Evolutionary conservation across 1,139 yeast species (phyloP).

Genomic region (Sugiyamaella novakii): DNA sequence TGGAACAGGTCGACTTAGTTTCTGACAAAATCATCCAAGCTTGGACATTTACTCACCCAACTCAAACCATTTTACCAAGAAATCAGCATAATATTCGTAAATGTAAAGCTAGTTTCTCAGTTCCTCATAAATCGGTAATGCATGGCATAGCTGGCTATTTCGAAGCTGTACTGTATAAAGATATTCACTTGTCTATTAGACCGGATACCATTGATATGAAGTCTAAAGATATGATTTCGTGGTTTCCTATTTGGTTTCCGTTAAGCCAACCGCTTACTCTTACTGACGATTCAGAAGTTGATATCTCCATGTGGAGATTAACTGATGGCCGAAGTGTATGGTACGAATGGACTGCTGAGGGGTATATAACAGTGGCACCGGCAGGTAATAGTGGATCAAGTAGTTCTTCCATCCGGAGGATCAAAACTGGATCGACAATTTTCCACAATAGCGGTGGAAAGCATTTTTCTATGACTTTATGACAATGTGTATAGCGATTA

Average conservation of each 20-base stretch:
- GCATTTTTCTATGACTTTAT: slow-evolving; percentile 31
- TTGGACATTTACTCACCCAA: slow-evolving; percentile 40
- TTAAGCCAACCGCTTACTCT: slow-evolving; percentile 53
- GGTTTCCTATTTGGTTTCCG: slow-evolving; percentile 82
- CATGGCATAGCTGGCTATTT: slow-evolving; percentile 82
- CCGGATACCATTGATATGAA: slow-evolving; percentile 49
- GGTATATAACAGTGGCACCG: slow-evolving; percentile 38
- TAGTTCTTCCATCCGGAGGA: slow-evolving; percentile 26
- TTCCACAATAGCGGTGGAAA: slow-evolving; percentile 36
- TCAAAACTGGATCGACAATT: slow-evolving; percentile 32
- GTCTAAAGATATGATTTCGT: slow-evolving; percentile 61
- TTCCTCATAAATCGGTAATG: slow-evolving; percentile 52
- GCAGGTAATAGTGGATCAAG: slow-evolving; percentile 2
- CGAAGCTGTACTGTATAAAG: slow-evolving; percentile 63
- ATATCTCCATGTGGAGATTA: slow-evolving; percentile 52
- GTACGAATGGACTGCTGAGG: slow-evolving; percentile 74
- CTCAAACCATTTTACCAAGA: slow-evolving; percentile 18
- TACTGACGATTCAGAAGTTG: slow-evolving; percentile 56
- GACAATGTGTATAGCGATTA: background rate
- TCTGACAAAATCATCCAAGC: slow-evolving; percentile 32
- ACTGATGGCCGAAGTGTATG: slow-evolving; percentile 52
- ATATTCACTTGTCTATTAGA: slow-evolving; percentile 56
- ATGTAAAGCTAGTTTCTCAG: slow-evolving; percentile 43
- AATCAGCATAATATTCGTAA: slow-evolving; percentile 40
- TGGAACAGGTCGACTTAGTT: slow-evolving; percentile 51